Evolutionary conservation across 2,329 filamentous ascomycete genomes (phyloP), one percentile per base, ranked within the genome.

Genomic region (Beauveria pseudobassiana): DNA sequence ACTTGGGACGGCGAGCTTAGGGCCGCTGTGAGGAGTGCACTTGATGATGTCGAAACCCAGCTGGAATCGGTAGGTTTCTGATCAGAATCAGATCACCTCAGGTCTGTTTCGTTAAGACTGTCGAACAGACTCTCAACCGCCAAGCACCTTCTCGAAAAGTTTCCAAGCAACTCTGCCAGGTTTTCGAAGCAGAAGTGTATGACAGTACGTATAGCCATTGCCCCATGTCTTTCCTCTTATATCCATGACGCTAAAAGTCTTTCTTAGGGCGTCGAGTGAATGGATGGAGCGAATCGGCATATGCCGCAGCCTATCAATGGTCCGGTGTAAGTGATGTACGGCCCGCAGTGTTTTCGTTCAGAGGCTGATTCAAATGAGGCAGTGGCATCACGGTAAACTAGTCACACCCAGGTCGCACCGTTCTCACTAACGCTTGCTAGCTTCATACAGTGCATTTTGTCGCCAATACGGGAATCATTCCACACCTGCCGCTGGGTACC

Each of bases 381-480:
- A 74, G 73, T 73, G 69, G 71, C 64, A 69, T 63, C 66, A 66
- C 50, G 8, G 69, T 69, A 62, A 63, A 59, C 20, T 8, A 3
- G n/a, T 18, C 2, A n/a, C 12, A 18, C 4, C 2, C 9, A 3
- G 2, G 5, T 18, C 56, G 12, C 22, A 20, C 16, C 43, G 55
- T 20, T 24, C 51, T 53, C 65, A 34, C 63, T 3, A 65, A 65
- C 67, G 45, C n/a, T 12, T 53, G 42, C 55, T 48, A 75, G 69
- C 24, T 5, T 66, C 72, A 0, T 80, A 78, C 56, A 61, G 71
- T 20, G 77, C 78, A 0, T 81, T 79, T 61, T 79, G 77, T 55
- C 68, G 72, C 16, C 69, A 79, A 0, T 76, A 70, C 55, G 79
- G 79, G 0, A 64, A 69, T 8, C 63, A 80, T 55, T 58, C 0